phyloP scores from a whole-genome alignment of 176 grass and related monocot species.

The Puya raimondii region DNA sequence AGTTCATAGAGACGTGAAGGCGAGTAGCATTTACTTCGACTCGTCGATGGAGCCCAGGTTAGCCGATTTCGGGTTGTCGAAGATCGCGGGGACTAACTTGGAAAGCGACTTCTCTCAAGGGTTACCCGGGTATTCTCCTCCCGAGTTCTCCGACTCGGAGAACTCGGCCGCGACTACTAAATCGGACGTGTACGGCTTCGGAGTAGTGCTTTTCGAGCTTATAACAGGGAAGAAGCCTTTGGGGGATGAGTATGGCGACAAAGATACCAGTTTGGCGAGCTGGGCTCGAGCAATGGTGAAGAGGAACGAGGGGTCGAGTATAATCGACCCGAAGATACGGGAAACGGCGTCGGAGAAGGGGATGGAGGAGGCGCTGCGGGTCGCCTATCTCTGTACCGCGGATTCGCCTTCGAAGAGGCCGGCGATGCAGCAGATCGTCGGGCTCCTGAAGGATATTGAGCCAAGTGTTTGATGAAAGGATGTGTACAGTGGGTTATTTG shows the following conservation, averaged over 20 bases:
- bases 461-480: slow-evolving; percentile 14
- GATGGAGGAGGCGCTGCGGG: slow-evolving; percentile 77
- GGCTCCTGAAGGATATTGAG: slow-evolving; percentile 94
- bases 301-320: slow-evolving; percentile 35
- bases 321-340: slow-evolving; percentile 70
- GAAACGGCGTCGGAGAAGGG: slow-evolving; percentile 56
- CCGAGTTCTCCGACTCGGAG: slow-evolving; percentile 59
- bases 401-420: slow-evolving; percentile 84
- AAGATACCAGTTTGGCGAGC: slow-evolving; percentile 52
- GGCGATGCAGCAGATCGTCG: slow-evolving; percentile 95
- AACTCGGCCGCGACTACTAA: slow-evolving; percentile 51
- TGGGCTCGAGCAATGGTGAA: slow-evolving; percentile 89
- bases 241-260: slow-evolving; percentile 51
- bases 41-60: slow-evolving; percentile 73
- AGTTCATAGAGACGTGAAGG: slow-evolving; percentile 81
- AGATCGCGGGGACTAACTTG: slow-evolving; percentile 32
- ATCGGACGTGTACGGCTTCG: slow-evolving; percentile 71
- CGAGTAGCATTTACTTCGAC: slow-evolving; percentile 88
- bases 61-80: slow-evolving; percentile 75
- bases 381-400: slow-evolving; percentile 86
- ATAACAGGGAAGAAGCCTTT: slow-evolving; percentile 81
- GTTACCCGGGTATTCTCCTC: slow-evolving; percentile 51
- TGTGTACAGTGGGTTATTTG: no score
- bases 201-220: slow-evolving; percentile 81
- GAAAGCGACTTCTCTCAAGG: slow-evolving; percentile 32